Conservation (phyloP, 768 basidiomycete genomes). For the Crepidotus variabilis region DNA sequence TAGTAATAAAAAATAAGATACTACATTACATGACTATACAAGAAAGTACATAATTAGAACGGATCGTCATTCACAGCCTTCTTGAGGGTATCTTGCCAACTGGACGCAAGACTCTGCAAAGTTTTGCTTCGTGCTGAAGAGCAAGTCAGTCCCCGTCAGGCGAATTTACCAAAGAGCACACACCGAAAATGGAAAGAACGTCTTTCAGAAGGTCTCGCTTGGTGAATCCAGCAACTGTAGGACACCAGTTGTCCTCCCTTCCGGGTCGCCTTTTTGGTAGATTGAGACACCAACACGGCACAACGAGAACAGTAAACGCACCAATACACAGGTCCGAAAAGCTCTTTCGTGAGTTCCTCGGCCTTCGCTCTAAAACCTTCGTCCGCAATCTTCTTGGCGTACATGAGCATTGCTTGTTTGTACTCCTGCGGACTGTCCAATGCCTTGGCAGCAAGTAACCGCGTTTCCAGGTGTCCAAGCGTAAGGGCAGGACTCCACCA, state of each 20-base stretch:
- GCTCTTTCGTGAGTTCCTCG: slow-evolving; percentile 87
- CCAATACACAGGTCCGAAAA: slow-evolving; percentile 90
- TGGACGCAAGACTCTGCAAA: slow-evolving; percentile 65
- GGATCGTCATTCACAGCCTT: slow-evolving; percentile 49
- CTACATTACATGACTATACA: too few relatives aligned
- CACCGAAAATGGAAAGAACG: slow-evolving; percentile 76
- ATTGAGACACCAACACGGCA: slow-evolving; percentile 7
- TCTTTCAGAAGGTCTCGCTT: slow-evolving; percentile 86
- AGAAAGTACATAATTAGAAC: not conserved
- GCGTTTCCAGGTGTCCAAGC: slow-evolving; percentile 85
- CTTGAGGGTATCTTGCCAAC: slow-evolving; percentile 82
- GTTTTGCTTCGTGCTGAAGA: slow-evolving; percentile 68
- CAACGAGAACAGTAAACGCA: slow-evolving; percentile 34
- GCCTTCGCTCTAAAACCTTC: slow-evolving; percentile 86
- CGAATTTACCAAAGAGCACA: slow-evolving; percentile 19
- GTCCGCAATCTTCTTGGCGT: slow-evolving; percentile 84
- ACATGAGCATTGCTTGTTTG: slow-evolving; percentile 67
- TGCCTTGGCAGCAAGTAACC: slow-evolving; percentile 65
- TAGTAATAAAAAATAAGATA: too few relatives aligned
- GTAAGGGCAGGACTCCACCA: slow-evolving; percentile 87
- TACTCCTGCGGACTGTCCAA: slow-evolving; percentile 87
- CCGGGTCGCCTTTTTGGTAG: slow-evolving; percentile 56
- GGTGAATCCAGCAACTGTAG: slow-evolving; percentile 62
- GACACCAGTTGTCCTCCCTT: slow-evolving; percentile 61
- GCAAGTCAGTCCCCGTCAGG: not conserved